Conservation (phyloP, 148 eudicot genomes). For the Cornus controversa region DNA sequence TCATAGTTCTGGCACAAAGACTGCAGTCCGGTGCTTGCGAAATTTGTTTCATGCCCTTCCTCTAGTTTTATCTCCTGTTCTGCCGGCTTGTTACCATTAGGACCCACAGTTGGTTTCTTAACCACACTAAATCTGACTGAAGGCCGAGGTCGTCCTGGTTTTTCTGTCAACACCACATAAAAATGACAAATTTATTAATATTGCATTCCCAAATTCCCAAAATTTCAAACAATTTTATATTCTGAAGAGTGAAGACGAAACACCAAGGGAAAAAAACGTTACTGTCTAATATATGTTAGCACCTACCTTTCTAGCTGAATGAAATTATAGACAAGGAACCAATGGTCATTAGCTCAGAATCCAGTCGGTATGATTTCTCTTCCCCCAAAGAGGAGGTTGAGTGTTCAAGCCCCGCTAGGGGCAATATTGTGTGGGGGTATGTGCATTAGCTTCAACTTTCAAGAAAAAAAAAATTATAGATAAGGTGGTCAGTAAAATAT, state of each 20-base stretch:
- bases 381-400: too few species aligned
- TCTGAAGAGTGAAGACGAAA: not conserved
- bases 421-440: not conserved
- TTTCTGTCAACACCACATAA: conserved; percentile 29
- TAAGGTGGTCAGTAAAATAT: not conserved
- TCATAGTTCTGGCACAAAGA: conserved; percentile 59
- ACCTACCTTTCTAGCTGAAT: too few species aligned
- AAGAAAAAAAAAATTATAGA: too few species aligned
- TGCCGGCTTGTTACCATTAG: conserved; percentile 14
- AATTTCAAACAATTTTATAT: not conserved
- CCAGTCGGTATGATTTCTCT: too few species aligned
- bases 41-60: conserved; percentile 8
- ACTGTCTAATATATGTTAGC: too few species aligned
- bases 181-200: not conserved
- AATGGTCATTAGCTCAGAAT: too few species aligned
- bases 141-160: not conserved
- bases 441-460: not conserved
- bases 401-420: too few species aligned
- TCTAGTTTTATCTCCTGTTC: conserved; percentile 22
- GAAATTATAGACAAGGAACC: too few species aligned
- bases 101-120: conserved; percentile 32
- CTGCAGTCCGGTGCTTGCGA: conserved; percentile 35
- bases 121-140: conserved; percentile 38
- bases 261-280: not conserved
- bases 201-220: not conserved